A percentile compares a stretch with the other conserved stretches of the same genome.
Conservation (phyloP, 805 yeast genomes). For the Myxozyma neglecta region DNA sequence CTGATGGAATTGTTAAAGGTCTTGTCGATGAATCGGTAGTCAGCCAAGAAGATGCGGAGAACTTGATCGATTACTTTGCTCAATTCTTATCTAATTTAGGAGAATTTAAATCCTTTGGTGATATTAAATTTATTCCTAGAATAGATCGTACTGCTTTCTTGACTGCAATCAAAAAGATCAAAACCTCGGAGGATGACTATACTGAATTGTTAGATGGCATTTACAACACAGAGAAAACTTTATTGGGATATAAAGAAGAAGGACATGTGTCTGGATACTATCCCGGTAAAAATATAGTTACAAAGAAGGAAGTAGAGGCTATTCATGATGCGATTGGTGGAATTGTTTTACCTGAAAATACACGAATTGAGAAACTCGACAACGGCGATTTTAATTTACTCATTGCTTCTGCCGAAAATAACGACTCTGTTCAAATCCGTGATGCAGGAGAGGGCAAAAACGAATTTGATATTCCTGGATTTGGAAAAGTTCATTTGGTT, state of each 20-base stretch:
- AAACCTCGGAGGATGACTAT: constrained; percentile 39
- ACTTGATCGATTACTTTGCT: constrained; percentile 61
- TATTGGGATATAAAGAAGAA: constrained; percentile 75
- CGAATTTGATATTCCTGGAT: constrained; percentile 42
- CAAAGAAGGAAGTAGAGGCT: constrained; percentile 62
- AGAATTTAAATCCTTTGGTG: constrained; percentile 86
- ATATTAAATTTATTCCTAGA: constrained; percentile 77
- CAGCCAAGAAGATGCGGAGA: constrained; percentile 43
- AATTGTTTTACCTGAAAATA: constrained; percentile 72
- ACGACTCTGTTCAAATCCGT: background rate
- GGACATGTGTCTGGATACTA: constrained; percentile 80
- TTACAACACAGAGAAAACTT: constrained; percentile 51
- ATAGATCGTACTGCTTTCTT: constrained; percentile 52
- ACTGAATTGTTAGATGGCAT: constrained; percentile 45
- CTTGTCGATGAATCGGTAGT: constrained; percentile 26
- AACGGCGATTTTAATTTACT: constrained; percentile 53
- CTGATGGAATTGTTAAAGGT: constrained; percentile 36
- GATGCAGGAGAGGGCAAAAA: constrained; percentile 33
- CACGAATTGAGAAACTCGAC: constrained; percentile 62
- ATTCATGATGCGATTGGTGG: constrained; percentile 66
- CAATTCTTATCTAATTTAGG: constrained; percentile 65
- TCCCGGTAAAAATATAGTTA: constrained; percentile 44
- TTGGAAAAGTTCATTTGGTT: constrained; percentile 45
- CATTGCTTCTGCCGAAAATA: constrained; percentile 56
- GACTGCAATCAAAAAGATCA: constrained; percentile 44